Percentiles rank a stretch among this genome's conserved stretches.
phyloP scores from a whole-genome alignment of 2,329 filamentous ascomycete genomes.

The Allantophomopsis lycopodina region DNA sequence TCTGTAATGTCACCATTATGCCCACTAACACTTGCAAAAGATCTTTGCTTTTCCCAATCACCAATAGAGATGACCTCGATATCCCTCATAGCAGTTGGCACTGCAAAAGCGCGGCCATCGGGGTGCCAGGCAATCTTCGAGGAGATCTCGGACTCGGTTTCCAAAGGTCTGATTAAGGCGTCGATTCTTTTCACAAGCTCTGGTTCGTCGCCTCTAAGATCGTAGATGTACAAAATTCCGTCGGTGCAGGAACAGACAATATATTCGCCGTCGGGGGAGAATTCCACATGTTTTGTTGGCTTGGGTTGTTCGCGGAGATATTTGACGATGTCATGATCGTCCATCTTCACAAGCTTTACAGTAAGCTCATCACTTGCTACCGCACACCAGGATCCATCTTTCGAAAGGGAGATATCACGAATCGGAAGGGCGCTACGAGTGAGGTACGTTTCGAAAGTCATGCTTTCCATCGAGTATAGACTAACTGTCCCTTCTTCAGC shows the following conservation, averaged over 20 bases:
- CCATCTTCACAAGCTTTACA: conserved; percentile 76
- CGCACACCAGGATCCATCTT: conserved; percentile 75
- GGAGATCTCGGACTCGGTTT: conserved; percentile 64
- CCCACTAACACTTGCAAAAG: conserved; percentile 50
- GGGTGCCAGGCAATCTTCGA: conserved; percentile 81
- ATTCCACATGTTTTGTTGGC: conserved; percentile 82
- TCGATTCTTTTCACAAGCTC: conserved; percentile 74
- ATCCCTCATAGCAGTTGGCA: conserved; percentile 68
- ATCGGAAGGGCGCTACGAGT: conserved; percentile 76
- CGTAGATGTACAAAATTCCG: conserved; percentile 83
- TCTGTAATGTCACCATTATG: conserved; percentile 80
- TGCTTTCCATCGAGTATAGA: conserved; percentile 69
- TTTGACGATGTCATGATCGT: conserved; percentile 63
- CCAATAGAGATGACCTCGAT: conserved; percentile 77
- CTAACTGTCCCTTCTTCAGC: conserved; percentile 95
- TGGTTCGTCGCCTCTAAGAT: conserved; percentile 62
- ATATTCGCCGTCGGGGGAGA: conserved; percentile 66
- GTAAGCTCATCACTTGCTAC: conserved; percentile 94
- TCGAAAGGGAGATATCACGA: conserved; percentile 71
- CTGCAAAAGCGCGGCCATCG: conserved; percentile 81
- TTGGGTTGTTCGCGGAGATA: conserved; percentile 73
- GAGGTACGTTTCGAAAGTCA: conserved; percentile 67
- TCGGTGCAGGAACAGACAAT: conserved; percentile 78
- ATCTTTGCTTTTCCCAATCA: conserved; percentile 78
- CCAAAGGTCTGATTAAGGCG: conserved; percentile 67